Evolutionary conservation across 345 rosid species (phyloP), one percentile per base, ranked within the genome.

Genomic region (Rubroshorea leprosula): DNA sequence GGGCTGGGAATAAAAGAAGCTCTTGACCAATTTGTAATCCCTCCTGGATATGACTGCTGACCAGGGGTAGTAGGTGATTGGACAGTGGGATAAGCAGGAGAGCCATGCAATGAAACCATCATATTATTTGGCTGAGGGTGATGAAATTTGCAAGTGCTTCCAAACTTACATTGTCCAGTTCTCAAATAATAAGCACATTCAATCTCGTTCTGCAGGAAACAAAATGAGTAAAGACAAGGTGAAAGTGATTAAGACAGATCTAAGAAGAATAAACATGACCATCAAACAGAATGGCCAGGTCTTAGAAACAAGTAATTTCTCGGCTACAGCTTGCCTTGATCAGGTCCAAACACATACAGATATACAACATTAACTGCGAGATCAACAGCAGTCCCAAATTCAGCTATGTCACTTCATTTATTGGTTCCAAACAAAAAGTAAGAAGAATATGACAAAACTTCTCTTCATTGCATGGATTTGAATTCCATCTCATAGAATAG

Each of bases 161-260:
- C 97, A 64, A 85, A 94, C 77, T 90, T 94, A 83, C 99, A 94
- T 43, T 85, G 95, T 55, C 97, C 99, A 6, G 97, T 94, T 81
- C 93, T 87, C 71, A 90, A 75, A 69, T 90, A 94, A 67, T 90
- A 94, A 49, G 86, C 82, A 70, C 99, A 94, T 76, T 87, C 99
- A 31, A 60, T 51, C 75, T 94, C 99, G 69, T 82, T 80, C 99
- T 94, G 82, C 72, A 73, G 41, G 47, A 54, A 58, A 38, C 15
- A 43, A 50, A 54, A 47, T 47, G 41, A 14, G 8, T 6, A 27
- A 29, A 16, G 20, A 62, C 17, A 15, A 46, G 17, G 17, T 19
- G 19, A 51, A 61, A 60, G 21, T 21, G 26, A 31, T 63, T 24
- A 22, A 17, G 62, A 21, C 49, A 44, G 16, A 23, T 58, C 19